Conservation (phyloP, 1,139 yeast species). For the Debaryomyces singareniensis region DNA sequence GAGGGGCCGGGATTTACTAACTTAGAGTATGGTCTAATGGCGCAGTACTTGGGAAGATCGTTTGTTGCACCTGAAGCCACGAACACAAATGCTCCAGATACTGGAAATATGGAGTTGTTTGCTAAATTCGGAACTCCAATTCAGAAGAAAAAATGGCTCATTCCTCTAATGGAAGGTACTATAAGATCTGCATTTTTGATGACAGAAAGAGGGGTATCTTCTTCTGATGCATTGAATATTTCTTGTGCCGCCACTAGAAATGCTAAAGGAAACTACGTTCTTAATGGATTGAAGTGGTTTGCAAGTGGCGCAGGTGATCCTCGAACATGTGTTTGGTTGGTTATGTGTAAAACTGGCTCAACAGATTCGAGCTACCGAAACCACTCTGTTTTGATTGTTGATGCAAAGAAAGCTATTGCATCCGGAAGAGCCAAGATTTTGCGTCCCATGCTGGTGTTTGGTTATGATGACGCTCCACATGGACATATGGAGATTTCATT, state of each 20-base stretch:
- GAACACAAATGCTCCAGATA: conserved; percentile 64
- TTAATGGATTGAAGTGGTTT: conserved; percentile 71
- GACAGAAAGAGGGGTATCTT: conserved; percentile 64
- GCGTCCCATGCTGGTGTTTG: conserved; percentile 55
- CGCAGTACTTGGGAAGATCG: conserved; percentile 58
- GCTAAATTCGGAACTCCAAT: conserved; percentile 51
- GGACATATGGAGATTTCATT: conserved; percentile 65
- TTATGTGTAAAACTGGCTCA: conserved; percentile 58
- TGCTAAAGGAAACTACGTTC: conserved; percentile 42
- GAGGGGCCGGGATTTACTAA: conserved; percentile 64
- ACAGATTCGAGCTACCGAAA: conserved; percentile 37
- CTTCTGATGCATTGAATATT: conserved; percentile 65
- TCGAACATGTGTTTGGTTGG: conserved; percentile 53
- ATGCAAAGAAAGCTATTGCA: conserved; percentile 44
- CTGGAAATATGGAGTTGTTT: conserved; percentile 70
- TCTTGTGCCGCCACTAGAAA: conserved; percentile 42
- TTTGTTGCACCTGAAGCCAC: conserved; percentile 57
- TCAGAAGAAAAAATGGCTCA: conserved; percentile 51
- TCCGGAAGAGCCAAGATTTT: conserved; percentile 47
- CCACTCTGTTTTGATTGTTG: conserved; percentile 57
- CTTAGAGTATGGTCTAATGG: conserved; percentile 67
- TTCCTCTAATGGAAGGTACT: conserved; percentile 52
- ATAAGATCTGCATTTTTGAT: conserved; percentile 64
- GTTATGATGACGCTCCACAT: conserved; percentile 70
- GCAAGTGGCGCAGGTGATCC: conserved; percentile 76